Percentiles rank a stretch among this genome's conserved stretches.
These are phyloP conservation scores for Paramyrothecium sp. DNA, from an alignment of 2,329 filamentous ascomycete genomes.

Conservation along the genomic window DNA sequence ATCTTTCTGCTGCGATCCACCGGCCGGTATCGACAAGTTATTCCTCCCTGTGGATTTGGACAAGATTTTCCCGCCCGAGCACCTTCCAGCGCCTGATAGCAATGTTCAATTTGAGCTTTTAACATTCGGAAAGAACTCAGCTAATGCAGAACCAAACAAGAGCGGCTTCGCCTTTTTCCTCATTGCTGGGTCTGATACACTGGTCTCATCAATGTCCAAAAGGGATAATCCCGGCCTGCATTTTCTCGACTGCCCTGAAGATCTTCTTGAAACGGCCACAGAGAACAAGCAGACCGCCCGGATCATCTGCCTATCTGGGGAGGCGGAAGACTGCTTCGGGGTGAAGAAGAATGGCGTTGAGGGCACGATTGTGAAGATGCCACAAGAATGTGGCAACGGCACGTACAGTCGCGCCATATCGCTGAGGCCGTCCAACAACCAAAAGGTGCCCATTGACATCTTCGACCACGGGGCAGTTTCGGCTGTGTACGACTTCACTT, in stretches of 20 bases:
- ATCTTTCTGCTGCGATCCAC: neutral
- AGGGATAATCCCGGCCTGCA: neutral
- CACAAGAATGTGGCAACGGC: neutral
- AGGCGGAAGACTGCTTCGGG: neutral
- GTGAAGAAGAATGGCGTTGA: slow-evolving; percentile 1
- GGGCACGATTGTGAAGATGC: slow-evolving; percentile 5
- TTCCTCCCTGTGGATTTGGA: neutral
- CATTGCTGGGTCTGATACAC: neutral
- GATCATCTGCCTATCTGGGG: neutral
- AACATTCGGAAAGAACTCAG: neutral
- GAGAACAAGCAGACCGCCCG: neutral
- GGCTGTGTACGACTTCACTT: slow-evolving; percentile 3
- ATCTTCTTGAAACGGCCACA: neutral
- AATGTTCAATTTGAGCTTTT: neutral
- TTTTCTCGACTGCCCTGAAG: neutral
- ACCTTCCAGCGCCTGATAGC: neutral
- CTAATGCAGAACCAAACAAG: neutral
- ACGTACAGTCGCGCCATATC: neutral
- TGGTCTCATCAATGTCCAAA: neutral
- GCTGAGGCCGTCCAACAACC: neutral
- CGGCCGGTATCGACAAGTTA: neutral
- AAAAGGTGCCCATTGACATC: neutral
- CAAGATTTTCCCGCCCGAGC: neutral
- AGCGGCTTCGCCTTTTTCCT: neutral
- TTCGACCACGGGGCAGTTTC: neutral